Evolutionary conservation across 2,329 filamentous ascomycete species (phyloP).

Genomic region (Uncinocarpus reesii): DNA sequence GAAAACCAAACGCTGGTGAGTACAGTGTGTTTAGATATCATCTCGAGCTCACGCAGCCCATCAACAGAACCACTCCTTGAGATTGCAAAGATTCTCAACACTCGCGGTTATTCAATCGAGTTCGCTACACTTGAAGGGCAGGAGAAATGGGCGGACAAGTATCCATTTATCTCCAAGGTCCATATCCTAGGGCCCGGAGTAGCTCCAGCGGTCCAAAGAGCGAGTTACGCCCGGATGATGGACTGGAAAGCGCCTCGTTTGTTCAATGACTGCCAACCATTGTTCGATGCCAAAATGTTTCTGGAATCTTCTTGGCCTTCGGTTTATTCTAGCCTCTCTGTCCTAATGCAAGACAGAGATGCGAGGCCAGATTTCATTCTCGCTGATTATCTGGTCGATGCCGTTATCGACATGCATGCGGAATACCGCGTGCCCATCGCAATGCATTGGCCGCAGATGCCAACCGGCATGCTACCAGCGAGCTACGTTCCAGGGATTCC

Average conservation of each 20-base stretch:
- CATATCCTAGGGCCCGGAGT: not conserved
- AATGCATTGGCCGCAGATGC: constrained; percentile 37
- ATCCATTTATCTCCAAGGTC: constrained; percentile 15
- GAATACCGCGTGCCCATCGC: constrained; percentile 34
- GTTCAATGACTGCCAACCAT: not conserved
- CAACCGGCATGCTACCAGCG: constrained; percentile 29
- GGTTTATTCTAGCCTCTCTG: constrained; percentile 21
- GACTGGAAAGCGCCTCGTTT: not conserved
- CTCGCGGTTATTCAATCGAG: constrained; percentile 30
- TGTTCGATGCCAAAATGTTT: constrained; percentile 11
- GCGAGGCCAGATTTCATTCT: constrained; percentile 34
- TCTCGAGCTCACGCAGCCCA: constrained; percentile 34
- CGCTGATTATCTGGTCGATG: constrained; percentile 39
- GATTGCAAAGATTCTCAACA: constrained; percentile 27
- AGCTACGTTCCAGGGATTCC: constrained; percentile 37
- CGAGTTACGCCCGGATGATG: not conserved
- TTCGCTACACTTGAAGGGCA: constrained; percentile 34
- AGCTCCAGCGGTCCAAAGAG: not conserved
- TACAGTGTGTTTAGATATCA: too few relatives aligned
- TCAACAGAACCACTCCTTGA: constrained; percentile 21
- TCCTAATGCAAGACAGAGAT: constrained; percentile 18
- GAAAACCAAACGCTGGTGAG: too few relatives aligned
- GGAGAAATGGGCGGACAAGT: constrained; percentile 26
- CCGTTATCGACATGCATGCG: constrained; percentile 32
- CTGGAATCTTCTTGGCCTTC: constrained; percentile 34